Conservation (phyloP, 1,284 basidiomycete species). For the Papiliotrema nemorosa region DNA sequence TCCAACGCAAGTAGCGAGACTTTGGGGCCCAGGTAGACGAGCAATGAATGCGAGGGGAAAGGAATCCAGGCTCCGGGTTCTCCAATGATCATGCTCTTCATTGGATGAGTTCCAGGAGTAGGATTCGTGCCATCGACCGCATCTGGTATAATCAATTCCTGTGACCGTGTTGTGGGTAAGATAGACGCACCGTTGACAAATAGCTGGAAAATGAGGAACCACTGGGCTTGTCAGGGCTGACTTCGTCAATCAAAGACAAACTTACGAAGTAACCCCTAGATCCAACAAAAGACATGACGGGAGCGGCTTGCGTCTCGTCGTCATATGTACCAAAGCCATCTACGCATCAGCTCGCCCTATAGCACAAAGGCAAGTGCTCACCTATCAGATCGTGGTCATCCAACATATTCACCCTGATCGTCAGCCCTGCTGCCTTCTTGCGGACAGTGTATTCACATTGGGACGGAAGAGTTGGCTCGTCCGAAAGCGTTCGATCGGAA, state of each 20-base stretch:
- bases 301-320: slow-evolving; percentile 71
- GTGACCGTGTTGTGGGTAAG: background rate
- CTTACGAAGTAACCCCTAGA: slow-evolving; percentile 69
- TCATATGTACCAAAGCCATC: slow-evolving; percentile 81
- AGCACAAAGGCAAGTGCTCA: background rate
- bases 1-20: slow-evolving; percentile 73
- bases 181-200: slow-evolving; percentile 67
- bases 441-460: slow-evolving; percentile 63
- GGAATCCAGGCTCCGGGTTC: slow-evolving; percentile 70
- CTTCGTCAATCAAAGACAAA: background rate
- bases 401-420: slow-evolving; percentile 56
- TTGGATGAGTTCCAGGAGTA: slow-evolving; percentile 58
- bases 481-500: slow-evolving; percentile 91
- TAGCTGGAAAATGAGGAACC: slow-evolving; percentile 86
- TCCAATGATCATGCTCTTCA: slow-evolving; percentile 71
- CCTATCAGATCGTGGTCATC: slow-evolving; percentile 69
- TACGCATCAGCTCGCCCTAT: slow-evolving; percentile 1
- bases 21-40: slow-evolving; percentile 57
- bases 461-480: slow-evolving; percentile 73
- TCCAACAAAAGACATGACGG: slow-evolving; percentile 68
- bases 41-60: slow-evolving; percentile 73
- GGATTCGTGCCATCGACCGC: slow-evolving; percentile 69
- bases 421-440: slow-evolving; percentile 58
- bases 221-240: slow-evolving; percentile 8
- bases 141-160: slow-evolving; percentile 40